Evolutionary conservation across 192 early-diverging fungal genomes (phyloP).

Genomic region (Martensiomyces pterosporus): DNA sequence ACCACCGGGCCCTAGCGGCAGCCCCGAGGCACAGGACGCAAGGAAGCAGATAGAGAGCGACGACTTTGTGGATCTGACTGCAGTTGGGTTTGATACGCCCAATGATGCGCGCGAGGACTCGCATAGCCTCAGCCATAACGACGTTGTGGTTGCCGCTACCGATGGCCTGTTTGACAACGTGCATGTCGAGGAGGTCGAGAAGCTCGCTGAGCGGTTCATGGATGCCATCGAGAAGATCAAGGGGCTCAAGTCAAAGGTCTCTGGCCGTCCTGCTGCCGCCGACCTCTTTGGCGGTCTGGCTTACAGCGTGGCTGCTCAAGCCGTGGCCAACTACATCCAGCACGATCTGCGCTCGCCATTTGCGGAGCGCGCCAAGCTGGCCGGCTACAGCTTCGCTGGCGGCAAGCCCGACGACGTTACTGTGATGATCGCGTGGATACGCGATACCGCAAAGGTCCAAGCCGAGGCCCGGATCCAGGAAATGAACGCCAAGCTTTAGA

Average conservation of each 20-base stretch:
- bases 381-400: constrained; percentile 37
- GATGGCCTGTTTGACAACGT: constrained; percentile 52
- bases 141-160: constrained; percentile 43
- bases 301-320: constrained; percentile 41
- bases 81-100: constrained; percentile 38
- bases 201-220: constrained; percentile 41
- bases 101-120: constrained; percentile 21
- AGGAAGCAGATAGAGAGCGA: constrained; percentile 20
- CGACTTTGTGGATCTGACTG: constrained; percentile 28
- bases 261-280: neutral
- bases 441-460: constrained; percentile 24
- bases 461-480: constrained; percentile 13
- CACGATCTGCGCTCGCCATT: constrained; percentile 46
- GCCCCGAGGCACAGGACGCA: neutral
- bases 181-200: constrained; percentile 43
- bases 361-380: constrained; percentile 47
- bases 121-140: constrained; percentile 26
- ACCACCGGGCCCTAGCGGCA: neutral
- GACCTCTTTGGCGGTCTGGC: constrained; percentile 48
- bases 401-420: constrained; percentile 53
- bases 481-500: constrained; percentile 31
- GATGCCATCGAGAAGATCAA: constrained; percentile 25
- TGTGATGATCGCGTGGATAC: constrained; percentile 45
- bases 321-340: constrained; percentile 47
- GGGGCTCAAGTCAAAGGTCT: neutral